Percentiles rank a stretch among this genome's conserved stretches.
Conservation (phyloP, 257 asterid genomes). For the Craterostigma plantagineum region DNA sequence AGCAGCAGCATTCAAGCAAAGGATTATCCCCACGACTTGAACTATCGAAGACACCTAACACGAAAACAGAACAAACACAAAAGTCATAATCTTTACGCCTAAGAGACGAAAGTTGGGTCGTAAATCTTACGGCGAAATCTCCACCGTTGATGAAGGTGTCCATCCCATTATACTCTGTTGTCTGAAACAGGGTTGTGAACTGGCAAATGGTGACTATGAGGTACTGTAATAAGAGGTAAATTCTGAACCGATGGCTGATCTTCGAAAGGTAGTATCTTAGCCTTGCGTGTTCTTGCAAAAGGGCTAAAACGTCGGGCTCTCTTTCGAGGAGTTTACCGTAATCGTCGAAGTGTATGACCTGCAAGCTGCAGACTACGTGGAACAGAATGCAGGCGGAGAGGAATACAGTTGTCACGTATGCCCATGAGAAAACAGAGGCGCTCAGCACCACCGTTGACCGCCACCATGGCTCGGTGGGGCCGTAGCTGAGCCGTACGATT, state of each 20-base stretch:
- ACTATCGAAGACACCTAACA: slow-evolving; percentile 45
- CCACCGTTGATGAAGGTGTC: slow-evolving; percentile 58
- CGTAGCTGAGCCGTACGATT: slow-evolving; percentile 34
- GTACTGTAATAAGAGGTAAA: slow-evolving; percentile 58
- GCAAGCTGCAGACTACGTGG: slow-evolving; percentile 64
- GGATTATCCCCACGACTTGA: slow-evolving; percentile 50
- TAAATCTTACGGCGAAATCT: slow-evolving; percentile 70
- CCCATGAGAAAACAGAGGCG: slow-evolving; percentile 45
- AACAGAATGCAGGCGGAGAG: slow-evolving; percentile 45
- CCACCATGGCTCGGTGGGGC: slow-evolving; percentile 55
- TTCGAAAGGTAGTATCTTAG: slow-evolving; percentile 52
- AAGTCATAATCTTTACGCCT: no score
- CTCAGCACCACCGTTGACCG: slow-evolving; percentile 32
- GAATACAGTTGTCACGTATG: slow-evolving; percentile 31
- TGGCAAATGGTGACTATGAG: slow-evolving; percentile 55
- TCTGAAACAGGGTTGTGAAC: slow-evolving; percentile 51
- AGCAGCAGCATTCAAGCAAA: slow-evolving; percentile 65
- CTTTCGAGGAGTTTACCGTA: slow-evolving; percentile 63
- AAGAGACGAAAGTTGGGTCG: no score
- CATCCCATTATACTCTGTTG: slow-evolving; percentile 43
- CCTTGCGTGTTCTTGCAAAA: slow-evolving; percentile 62
- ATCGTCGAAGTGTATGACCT: slow-evolving; percentile 67
- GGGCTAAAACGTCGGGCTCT: slow-evolving; percentile 31
- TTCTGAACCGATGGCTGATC: slow-evolving; percentile 81
- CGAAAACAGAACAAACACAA: no score